Percentiles rank a stretch among this genome's conserved stretches.
These are phyloP conservation scores for Piper longum DNA, from an alignment of 164 flowering plant genomes.

Conservation along the genomic window DNA sequence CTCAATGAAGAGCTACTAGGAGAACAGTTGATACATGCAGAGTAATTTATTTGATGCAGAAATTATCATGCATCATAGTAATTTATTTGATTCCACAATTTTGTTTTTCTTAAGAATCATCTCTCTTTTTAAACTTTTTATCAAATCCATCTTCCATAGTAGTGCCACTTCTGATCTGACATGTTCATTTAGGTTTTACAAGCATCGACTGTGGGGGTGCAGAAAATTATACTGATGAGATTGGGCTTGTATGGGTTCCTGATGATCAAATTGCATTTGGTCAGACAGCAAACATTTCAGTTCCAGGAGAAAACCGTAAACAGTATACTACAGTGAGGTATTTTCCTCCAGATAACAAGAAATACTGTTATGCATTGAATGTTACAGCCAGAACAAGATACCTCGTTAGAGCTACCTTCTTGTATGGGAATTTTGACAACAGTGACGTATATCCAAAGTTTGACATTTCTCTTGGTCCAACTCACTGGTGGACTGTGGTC, in stretches of 20 bases:
- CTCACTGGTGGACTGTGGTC: constrained; percentile 86
- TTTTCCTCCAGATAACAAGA: constrained; percentile 58
- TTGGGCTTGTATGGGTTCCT: constrained; percentile 80
- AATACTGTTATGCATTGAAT: constrained; percentile 73
- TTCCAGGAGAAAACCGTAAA: constrained; percentile 51
- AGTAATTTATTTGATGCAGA: too few species aligned
- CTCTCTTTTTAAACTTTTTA: too few species aligned
- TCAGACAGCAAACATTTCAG: constrained; percentile 39
- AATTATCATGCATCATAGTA: too few species aligned
- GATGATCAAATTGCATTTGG: constrained; percentile 50
- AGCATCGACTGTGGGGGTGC: constrained; percentile 86
- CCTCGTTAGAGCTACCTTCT: constrained; percentile 74
- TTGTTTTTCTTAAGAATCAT: too few species aligned
- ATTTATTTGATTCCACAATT: too few species aligned
- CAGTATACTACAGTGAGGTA: constrained; percentile 67
- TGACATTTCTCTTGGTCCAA: constrained; percentile 82
- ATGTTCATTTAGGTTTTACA: constrained; percentile 54
- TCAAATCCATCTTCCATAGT: too few species aligned
- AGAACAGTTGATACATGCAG: too few species aligned
- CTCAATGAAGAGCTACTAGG: too few species aligned
- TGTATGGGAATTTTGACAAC: constrained; percentile 90
- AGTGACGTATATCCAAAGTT: constrained; percentile 89
- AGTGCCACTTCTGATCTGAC: neutral
- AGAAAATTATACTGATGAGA: constrained; percentile 55
- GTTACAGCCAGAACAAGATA: constrained; percentile 68